Percentiles rank a stretch among this genome's conserved stretches.
These are phyloP conservation scores for Olyra latifolia DNA, from an alignment of 176 grass and related monocot species.

Conservation along the genomic window DNA sequence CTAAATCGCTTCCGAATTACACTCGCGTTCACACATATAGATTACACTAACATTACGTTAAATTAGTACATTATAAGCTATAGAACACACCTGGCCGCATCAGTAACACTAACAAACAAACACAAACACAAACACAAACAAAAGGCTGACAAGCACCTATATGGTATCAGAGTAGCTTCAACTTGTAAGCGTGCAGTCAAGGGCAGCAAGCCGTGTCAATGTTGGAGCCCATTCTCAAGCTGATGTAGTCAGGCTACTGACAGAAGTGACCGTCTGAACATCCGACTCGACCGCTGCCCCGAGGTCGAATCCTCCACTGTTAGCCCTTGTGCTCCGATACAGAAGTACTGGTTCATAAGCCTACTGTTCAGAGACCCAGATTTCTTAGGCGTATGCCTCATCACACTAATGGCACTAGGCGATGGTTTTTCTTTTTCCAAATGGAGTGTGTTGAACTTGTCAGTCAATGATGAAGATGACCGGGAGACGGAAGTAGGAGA, in stretches of 20 bases:
- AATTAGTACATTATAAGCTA: constrained; percentile 14
- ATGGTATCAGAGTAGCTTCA: constrained; percentile 2
- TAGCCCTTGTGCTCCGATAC: constrained; percentile 50
- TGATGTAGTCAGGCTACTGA: constrained; percentile 44
- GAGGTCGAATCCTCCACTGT: constrained; percentile 23
- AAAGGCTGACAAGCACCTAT: background rate
- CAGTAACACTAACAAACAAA: background rate
- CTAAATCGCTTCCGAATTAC: background rate
- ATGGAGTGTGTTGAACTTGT: constrained; percentile 34
- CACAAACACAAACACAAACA: background rate
- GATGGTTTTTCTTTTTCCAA: constrained; percentile 34
- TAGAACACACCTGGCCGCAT: background rate
- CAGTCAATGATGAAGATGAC: constrained; percentile 39
- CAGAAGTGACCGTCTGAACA: constrained; percentile 43
- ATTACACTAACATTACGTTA: background rate
- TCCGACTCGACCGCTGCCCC: constrained; percentile 22
- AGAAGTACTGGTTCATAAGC: constrained; percentile 63
- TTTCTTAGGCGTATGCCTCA: constrained; percentile 46
- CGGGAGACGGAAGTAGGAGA: constrained; percentile 35
- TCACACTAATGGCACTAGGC: constrained; percentile 23
- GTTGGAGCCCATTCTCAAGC: background rate
- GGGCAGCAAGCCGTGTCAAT: background rate
- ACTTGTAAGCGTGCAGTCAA: background rate
- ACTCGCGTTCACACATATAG: background rate
- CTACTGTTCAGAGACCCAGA: constrained; percentile 48